Evolutionary conservation across 306 rosid genomes (phyloP), one percentile per base, ranked within the genome.

Genomic region (Benincasa hispida): DNA sequence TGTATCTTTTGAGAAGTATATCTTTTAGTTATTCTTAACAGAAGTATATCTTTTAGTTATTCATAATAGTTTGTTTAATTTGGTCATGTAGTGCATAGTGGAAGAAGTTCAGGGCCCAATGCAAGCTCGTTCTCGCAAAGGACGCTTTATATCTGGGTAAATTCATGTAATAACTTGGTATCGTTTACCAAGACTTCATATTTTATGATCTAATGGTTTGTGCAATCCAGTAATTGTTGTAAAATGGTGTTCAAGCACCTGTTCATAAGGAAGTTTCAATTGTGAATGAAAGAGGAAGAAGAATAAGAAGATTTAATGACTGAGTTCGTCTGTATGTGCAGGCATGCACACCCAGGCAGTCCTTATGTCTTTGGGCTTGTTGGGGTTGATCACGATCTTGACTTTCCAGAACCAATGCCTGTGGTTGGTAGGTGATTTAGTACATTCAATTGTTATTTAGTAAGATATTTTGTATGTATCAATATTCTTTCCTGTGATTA

Each of bases 291-390:
- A 63, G 72, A 15, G 68, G 68, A 5, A 22, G 55, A 66, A 66
- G 48, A 37, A 18, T 24, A 18, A 32, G 24, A 63, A 63, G 57
- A 50, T 50, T 50, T 18, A 50, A 50, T 50, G 55, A 69, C 28
- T 42, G 75, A 48, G 77, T 78, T 78, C 81, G 30, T 75, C 68
- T 27, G 53, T 81, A 72, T 56, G 62, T 82, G 54, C 87, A 93
- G 98, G 91, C 98, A 93, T 86, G 97, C 98, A 80, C 97, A 91
- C 89, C 98, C 98, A 30, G 98, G 98, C 74, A 93, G 86, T 81
- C 98, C 98, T 17, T 93, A 93, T 79, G 98, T 93, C 76, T 93
- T 90, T 53, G 98, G 98, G 73, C 97, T 93, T 84, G 97, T 86
- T 73, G 97, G 90, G 74, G 87, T 86, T 50, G 97, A 93, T 84